Base-by-base conservation (phyloP, 306 rosid genomes). In the Cercis canadensis region DNA sequence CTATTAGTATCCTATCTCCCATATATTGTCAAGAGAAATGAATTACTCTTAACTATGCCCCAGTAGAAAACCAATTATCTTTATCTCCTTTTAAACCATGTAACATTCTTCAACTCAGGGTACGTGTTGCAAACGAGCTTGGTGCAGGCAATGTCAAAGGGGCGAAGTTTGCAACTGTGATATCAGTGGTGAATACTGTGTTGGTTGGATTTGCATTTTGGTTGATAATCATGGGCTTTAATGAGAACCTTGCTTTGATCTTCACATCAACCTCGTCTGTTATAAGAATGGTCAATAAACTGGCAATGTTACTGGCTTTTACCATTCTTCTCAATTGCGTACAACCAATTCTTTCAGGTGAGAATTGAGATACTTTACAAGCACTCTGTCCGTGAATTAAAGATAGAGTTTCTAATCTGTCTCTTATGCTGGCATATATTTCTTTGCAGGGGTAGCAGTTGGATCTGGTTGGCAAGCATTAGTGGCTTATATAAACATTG, bases 321-420 rank as follows among this genome's bases (percentile, higher is more conserved):
- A 85, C 93, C 53, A 52, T 90, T 75, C 85, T 90, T 65, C 78
- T 87, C 32, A 90, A 80, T 66, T 83, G 96, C 79, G 62, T 86
- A 72, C 89, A 88, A 55, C 96, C 91, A 14, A 83, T 80, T 79
- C 93, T 90, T 67, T 83, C 89, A 34, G 93, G 96, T 84, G 12
- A 68, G 76, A 65, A 62, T 44, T 62, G 15, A 55, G 72, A 46
- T 7, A 36, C 67, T 21, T 5, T 13, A 24, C 21, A 21, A 29
- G n/a, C 34, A 69, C 16, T 18, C 37, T n/a, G n/a, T n/a, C n/a
- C n/a, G n/a, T n/a, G n/a, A n/a, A n/a, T n/a, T n/a, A 68, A 12
- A 32, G 44, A 75, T 16, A 16, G 18, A 31, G 44, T 56, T 76
- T 78, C 19, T 61, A 12, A 75, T 8, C 31, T 14, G 47, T 53